Percentiles rank a stretch among this genome's conserved stretches.
These are phyloP conservation scores for Papiliotrema fonsecae DNA, from an alignment of 1,284 basidiomycete genomes.

Conservation along the genomic window DNA sequence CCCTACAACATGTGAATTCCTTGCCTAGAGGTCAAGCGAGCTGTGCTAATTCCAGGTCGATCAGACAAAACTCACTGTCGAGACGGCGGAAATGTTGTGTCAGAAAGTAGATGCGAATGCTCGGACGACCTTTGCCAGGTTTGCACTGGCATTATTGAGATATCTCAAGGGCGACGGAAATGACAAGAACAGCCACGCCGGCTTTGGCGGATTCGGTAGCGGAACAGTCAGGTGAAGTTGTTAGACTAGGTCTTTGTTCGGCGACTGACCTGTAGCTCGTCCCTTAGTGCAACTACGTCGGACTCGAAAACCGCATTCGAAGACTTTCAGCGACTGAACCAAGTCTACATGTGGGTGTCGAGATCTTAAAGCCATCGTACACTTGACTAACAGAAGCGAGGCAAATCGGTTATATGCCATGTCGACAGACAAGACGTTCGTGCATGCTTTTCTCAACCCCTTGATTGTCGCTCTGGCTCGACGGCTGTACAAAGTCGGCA, in stretches of 20 bases:
- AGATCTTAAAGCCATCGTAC: not conserved
- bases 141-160: slow-evolving; percentile 23
- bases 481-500: slow-evolving; percentile 10
- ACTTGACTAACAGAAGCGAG: slow-evolving; percentile 16
- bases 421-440: slow-evolving; percentile 17
- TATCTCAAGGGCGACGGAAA: slow-evolving; percentile 14
- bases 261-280: no score
- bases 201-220: no score
- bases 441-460: slow-evolving; percentile 29
- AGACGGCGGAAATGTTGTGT: no score
- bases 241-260: no score
- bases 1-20: no score
- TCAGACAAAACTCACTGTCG: no score
- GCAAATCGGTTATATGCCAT: slow-evolving; percentile 32
- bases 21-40: no score
- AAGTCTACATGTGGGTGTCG: slow-evolving; percentile 23
- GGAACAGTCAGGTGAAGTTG: no score
- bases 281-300: not conserved
- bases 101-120: no score
- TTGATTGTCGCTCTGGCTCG: slow-evolving; percentile 23
- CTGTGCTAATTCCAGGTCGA: no score
- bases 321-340: slow-evolving; percentile 20
- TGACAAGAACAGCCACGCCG: no score
- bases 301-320: slow-evolving; percentile 17
- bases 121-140: slow-evolving; percentile 15